Evolutionary conservation across 1,284 basidiomycete genomes (phyloP).

Genomic region (Puccinia novopanici): DNA sequence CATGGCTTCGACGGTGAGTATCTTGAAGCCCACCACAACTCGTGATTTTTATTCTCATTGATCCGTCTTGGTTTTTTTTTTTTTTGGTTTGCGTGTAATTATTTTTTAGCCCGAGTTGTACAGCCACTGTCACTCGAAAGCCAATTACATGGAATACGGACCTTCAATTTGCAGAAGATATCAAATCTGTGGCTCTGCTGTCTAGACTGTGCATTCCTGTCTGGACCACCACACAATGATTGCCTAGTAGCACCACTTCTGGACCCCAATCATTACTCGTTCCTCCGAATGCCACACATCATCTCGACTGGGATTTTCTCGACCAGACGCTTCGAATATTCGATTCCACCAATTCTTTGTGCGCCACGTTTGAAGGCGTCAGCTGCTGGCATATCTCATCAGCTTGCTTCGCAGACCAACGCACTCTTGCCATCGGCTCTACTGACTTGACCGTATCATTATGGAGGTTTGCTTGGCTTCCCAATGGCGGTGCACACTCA

Average conservation of each 20-base stretch:
- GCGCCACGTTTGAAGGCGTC: conserved; percentile 49
- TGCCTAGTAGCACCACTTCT: no score
- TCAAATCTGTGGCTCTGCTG: conserved; percentile 75
- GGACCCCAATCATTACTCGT: conserved; percentile 44
- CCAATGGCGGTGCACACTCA: conserved; percentile 37
- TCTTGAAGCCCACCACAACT: neutral
- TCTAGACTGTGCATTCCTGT: conserved; percentile 23
- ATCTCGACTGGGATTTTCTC: conserved; percentile 68
- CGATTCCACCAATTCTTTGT: conserved; percentile 67
- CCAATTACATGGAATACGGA: conserved; percentile 95
- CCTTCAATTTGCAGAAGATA: conserved; percentile 92
- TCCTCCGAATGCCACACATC: conserved; percentile 42
- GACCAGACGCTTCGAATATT: conserved; percentile 66
- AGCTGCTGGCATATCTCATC: conserved; percentile 43
- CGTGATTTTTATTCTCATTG: neutral
- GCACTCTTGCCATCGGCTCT: conserved; percentile 49
- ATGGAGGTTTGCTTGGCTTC: conserved; percentile 48
- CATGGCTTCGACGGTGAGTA: conserved; percentile 79
- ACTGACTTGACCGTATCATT: conserved; percentile 49
- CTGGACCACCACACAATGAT: no score
- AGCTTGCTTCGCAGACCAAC: conserved; percentile 48
- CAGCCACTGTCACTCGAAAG: conserved; percentile 94
- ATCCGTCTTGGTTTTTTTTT: neutral
- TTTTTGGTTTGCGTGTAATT: neutral
- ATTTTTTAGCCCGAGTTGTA: conserved; percentile 83